Evolutionary conservation across 768 basidiomycete genomes (phyloP).

Genomic region (Mycena floridula): DNA sequence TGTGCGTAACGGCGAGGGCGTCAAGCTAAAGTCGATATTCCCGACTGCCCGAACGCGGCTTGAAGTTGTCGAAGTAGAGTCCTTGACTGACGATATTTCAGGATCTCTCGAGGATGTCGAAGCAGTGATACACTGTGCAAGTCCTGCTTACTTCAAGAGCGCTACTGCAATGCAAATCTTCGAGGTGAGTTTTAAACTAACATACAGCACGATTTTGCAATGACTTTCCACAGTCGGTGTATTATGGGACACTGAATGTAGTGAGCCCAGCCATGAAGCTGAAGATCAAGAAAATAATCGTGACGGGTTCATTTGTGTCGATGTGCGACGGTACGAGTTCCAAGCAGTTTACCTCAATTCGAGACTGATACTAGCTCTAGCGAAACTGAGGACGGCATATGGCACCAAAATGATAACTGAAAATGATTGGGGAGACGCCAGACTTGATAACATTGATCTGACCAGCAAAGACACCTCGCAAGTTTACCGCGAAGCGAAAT

Average conservation of each 20-base stretch:
- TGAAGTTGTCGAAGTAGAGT: too few species aligned
- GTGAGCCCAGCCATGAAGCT: background rate
- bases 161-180: background rate
- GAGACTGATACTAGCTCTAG: too few species aligned
- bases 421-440: background rate
- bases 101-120: background rate
- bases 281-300: background rate
- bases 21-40: too few species aligned
- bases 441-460: background rate
- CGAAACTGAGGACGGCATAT: too few species aligned
- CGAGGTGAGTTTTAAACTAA: too few species aligned
- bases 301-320: background rate
- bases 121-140: background rate
- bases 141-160: background rate
- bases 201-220: too few species aligned
- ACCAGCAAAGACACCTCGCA: too few species aligned
- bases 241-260: background rate
- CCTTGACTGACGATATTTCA: too few species aligned
- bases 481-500: background rate
- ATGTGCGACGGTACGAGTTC: too few species aligned
- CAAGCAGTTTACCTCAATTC: too few species aligned
- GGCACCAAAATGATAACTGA: background rate
- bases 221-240: background rate
- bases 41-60: too few species aligned
- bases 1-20: too few species aligned